A percentile compares a stretch with the other conserved stretches of the same genome.
Evolutionary conservation across 495 filamentous ascomycete species (phyloP).

Genomic region (Aeminium ludgeri): DNA sequence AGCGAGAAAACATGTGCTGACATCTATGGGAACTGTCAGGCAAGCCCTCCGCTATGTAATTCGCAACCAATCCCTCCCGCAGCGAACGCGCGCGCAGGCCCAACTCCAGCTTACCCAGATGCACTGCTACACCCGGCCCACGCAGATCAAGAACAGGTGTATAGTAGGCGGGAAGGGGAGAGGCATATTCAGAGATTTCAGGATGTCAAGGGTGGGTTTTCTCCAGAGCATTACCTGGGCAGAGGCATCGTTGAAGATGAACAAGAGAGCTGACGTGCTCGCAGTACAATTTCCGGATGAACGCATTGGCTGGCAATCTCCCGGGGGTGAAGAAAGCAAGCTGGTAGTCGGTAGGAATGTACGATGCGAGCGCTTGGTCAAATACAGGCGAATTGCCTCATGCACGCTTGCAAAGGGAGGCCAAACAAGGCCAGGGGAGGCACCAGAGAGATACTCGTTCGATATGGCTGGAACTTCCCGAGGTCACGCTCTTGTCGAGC

Average conservation of each 20-base stretch:
- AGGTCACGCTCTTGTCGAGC: too few species aligned
- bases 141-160: constrained; percentile 87
- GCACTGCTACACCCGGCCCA: constrained; percentile 83
- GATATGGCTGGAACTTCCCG: too few species aligned
- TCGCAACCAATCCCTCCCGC: constrained; percentile 73
- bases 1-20: neutral
- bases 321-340: constrained; percentile 92
- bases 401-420: too few species aligned
- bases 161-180: constrained; percentile 71
- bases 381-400: too few species aligned
- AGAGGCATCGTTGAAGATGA: neutral
- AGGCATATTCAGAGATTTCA: constrained; percentile 77
- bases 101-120: constrained; percentile 85
- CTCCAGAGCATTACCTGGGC: neutral
- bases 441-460: too few species aligned
- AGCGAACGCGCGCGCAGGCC: constrained; percentile 67
- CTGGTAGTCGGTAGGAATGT: constrained; percentile 42
- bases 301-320: constrained; percentile 72
- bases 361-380: too few species aligned
- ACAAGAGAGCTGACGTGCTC: neutral
- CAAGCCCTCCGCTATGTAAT: constrained; percentile 93
- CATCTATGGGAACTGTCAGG: constrained; percentile 29
- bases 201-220: constrained; percentile 65
- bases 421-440: too few species aligned
- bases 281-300: constrained; percentile 81